Evolutionary conservation across 2,329 filamentous ascomycete genomes (phyloP).

Genomic region (Aspergillus quadrilineatus): DNA sequence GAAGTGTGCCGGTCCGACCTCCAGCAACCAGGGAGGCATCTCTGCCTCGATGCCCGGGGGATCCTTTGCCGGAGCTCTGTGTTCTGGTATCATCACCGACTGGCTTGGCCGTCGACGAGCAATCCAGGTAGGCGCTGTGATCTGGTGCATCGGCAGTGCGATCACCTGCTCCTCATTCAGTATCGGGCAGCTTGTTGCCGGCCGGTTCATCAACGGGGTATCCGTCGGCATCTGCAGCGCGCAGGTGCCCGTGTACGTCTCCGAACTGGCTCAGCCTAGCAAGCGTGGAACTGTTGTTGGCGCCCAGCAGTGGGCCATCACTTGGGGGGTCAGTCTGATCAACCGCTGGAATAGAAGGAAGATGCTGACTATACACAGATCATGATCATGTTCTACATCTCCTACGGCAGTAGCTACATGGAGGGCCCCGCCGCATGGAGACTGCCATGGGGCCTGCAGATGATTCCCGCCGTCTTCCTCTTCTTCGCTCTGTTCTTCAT

Average conservation of each 20-base stretch:
- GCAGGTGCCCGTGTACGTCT: slow-evolving; percentile 69
- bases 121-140: slow-evolving; percentile 51
- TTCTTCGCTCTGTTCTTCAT: slow-evolving; percentile 54
- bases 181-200: slow-evolving; percentile 67
- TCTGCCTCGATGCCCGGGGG: slow-evolving; percentile 72
- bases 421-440: slow-evolving; percentile 59
- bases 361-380: slow-evolving; percentile 38
- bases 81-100: slow-evolving; percentile 57
- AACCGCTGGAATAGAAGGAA: background rate
- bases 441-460: slow-evolving; percentile 65
- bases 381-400: slow-evolving; percentile 68
- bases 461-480: slow-evolving; percentile 59
- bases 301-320: slow-evolving; percentile 73
- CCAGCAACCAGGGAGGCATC: slow-evolving; percentile 63
- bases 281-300: slow-evolving; percentile 65
- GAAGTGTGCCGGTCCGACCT: slow-evolving; percentile 47
- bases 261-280: slow-evolving; percentile 61
- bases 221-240: slow-evolving; percentile 72
- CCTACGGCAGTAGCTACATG: slow-evolving; percentile 61
- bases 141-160: slow-evolving; percentile 54
- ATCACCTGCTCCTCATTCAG: slow-evolving; percentile 62
- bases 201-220: slow-evolving; percentile 68
- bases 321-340: slow-evolving; percentile 51
- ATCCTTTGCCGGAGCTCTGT: slow-evolving; percentile 62
- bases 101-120: slow-evolving; percentile 52